Evolutionary conservation across 2,329 filamentous ascomycete species (phyloP), one percentile per base, ranked within the genome.

Genomic region (Myriangium duriaei): DNA sequence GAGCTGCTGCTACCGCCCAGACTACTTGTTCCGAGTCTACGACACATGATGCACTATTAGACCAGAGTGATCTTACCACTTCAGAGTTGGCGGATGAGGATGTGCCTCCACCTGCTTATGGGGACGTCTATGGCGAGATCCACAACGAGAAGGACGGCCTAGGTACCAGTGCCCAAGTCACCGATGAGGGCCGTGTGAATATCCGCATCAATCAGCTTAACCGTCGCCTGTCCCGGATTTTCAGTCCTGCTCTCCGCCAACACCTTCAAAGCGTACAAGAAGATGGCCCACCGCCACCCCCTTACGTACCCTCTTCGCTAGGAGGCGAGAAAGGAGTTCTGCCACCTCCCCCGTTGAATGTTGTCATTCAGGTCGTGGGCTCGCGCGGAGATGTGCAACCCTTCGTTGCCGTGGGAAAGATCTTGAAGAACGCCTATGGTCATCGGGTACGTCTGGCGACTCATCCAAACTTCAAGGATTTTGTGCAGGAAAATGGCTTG

Each of bases 161-260:
- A 29, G 42, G 44, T 28, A 55, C 51, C 21, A 48, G 47, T 41
- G 52, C 51, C 18, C 39, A 44, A 16, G 46, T 54, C 13, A 44
- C 51, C 31, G 79, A 71, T 44, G 77, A 85, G 58, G 81, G 81
- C 14, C 74, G 81, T 50, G 67, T 87, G 45, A 74, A 82, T 50
- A 82, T 86, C 60, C 78, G 75, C 44, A 81, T 87, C 57, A 76
- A 78, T 51, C 76, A 82, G 51, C 78, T 74, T 49, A 76, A 69
- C 48, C 62, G 67, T 32, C 70, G 70, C 38, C 62, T 86, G 4
- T 71, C 76, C 2, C 71, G 77, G 41, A 64, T 85, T 5, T 65
- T 85, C 15, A 67, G 70, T 0, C 75, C 78, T 4, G 70, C 75
- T 4, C 52, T 83, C 32, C 58, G 67, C 45, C 63, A 64, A 44